Percentiles rank a stretch among this genome's conserved stretches.
Evolutionary conservation across 2,329 filamentous ascomycete genomes (phyloP).

Genomic region (Aaosphaeria pasadenensis): DNA sequence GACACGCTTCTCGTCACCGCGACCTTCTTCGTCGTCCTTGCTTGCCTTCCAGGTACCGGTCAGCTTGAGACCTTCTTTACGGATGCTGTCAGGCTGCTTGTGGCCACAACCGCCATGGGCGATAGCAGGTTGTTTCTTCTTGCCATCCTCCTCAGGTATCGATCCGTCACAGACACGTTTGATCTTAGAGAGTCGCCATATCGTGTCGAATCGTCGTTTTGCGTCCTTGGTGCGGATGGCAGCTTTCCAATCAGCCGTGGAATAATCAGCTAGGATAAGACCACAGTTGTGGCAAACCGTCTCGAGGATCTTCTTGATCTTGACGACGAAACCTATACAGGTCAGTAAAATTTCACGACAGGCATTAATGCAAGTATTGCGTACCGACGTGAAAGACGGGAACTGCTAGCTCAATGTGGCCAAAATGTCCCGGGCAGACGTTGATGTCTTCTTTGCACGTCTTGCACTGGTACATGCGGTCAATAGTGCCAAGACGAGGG

Average conservation of each 20-base stretch:
- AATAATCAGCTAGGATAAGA: slow-evolving; percentile 95
- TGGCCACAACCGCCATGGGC: slow-evolving; percentile 92
- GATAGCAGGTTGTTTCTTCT: slow-evolving; percentile 47
- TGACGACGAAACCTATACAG: slow-evolving; percentile 81
- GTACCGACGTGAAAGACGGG: slow-evolving; percentile 85
- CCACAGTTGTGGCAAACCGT: slow-evolving; percentile 99
- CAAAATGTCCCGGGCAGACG: slow-evolving; percentile 96
- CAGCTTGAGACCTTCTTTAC: slow-evolving; percentile 81
- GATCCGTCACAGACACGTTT: slow-evolving; percentile 83
- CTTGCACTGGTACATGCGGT: slow-evolving; percentile 91
- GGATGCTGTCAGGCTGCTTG: slow-evolving; percentile 73
- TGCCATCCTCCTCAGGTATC: slow-evolving; percentile 60
- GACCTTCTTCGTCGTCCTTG: slow-evolving; percentile 69
- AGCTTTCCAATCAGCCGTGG: slow-evolving; percentile 76
- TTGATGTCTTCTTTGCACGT: slow-evolving; percentile 95
- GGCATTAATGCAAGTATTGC: slow-evolving; percentile 17
- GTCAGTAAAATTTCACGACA: slow-evolving; percentile 9
- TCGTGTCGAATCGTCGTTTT: slow-evolving; percentile 87
- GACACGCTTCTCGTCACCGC: slow-evolving; percentile 66
- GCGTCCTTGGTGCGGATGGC: slow-evolving; percentile 85
- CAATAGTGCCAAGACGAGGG: slow-evolving; percentile 92
- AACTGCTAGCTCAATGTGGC: slow-evolving; percentile 95
- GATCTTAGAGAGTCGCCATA: slow-evolving; percentile 90
- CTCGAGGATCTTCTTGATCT: slow-evolving; percentile 99
- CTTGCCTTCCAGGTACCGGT: slow-evolving; percentile 70